Evolutionary conservation across 2,329 filamentous ascomycete genomes (phyloP).

Genomic region (Beauveria pseudobassiana): DNA sequence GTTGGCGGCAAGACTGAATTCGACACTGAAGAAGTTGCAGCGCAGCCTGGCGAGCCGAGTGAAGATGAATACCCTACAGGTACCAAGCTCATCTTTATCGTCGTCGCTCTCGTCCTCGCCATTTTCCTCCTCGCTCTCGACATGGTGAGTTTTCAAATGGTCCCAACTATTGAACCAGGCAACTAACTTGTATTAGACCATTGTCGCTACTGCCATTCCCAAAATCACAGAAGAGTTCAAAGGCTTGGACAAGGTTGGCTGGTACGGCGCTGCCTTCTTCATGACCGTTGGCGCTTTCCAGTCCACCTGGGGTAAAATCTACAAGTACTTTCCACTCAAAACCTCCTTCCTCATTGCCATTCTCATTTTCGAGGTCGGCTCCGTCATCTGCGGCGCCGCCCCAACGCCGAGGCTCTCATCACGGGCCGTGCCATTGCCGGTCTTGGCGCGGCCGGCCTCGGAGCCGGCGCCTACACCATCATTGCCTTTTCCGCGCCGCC

Average conservation of each 20-base stretch:
- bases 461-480: conserved; percentile 37
- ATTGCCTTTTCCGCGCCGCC: conserved; percentile 29
- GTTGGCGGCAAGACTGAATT: background rate
- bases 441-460: conserved; percentile 36
- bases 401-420: conserved; percentile 34
- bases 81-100: conserved; percentile 11
- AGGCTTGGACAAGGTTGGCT: conserved; percentile 38
- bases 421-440: conserved; percentile 38
- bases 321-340: conserved; percentile 38
- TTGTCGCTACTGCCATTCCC: conserved; percentile 42
- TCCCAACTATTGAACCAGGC: no score
- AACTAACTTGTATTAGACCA: conserved; percentile 26
- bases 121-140: conserved; percentile 14
- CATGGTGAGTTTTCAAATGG: conserved; percentile 1
- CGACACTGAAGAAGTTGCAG: background rate
- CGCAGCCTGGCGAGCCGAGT: background rate
- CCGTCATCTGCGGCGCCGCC: conserved; percentile 32
- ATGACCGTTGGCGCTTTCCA: conserved; percentile 31
- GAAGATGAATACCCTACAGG: conserved; percentile 12
- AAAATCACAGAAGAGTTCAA: conserved; percentile 39
- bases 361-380: conserved; percentile 41
- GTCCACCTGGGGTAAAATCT: conserved; percentile 31
- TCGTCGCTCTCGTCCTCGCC: conserved; percentile 14
- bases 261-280: conserved; percentile 46
- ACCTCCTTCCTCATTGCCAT: conserved; percentile 35